Evolutionary conservation across 176 grass and related monocot species (phyloP), one percentile per base, ranked within the genome.

Genomic region (Pharus latifolius): DNA sequence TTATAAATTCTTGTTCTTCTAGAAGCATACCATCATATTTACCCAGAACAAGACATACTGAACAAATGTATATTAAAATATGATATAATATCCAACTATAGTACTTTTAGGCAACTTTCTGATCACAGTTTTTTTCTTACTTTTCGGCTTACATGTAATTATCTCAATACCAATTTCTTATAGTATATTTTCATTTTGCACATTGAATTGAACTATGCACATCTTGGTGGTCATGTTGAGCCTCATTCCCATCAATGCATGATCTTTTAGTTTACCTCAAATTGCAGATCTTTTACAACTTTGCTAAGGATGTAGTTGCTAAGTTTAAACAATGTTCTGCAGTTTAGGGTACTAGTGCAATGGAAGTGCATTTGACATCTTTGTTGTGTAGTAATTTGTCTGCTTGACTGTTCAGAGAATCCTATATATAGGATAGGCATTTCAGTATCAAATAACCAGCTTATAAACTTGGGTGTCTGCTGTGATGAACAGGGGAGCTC

Each of bases 401-500:
- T 56, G 33, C 40, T 57, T 38, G 12, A 14, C 40, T 45, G 3
- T 65, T 55, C 29, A 19, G 60, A 31, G 5, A 43, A 53, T 20
- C n/a, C 11, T 60, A 16, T 62, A 54, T 31, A 44, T 2, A 26
- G 16, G 47, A 15, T 55, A 33, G 3, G 8, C 11, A 50, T 67
- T 75, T 25, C 42, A 52, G 62, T 32, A 68, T 67, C 48, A 41
- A 14, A 19, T 18, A 30, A 46, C 28, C 48, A 61, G 35, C 31
- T 70, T 75, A 59, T 70, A 37, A 51, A 71, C 9, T 34, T 79
- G 43, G 17, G 18, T 79, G 20, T 67, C 35, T 48, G 12, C 37
- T 76, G 27, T 70, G 14, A 77, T 78, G 29, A 78, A 74, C 89
- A 97, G 93, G 80, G 86, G 33, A 52, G 41, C 59, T 49, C 78